These are phyloP conservation scores for Macrocybe gigantea DNA, from an alignment of 768 basidiomycete species.

Conservation along the genomic window DNA sequence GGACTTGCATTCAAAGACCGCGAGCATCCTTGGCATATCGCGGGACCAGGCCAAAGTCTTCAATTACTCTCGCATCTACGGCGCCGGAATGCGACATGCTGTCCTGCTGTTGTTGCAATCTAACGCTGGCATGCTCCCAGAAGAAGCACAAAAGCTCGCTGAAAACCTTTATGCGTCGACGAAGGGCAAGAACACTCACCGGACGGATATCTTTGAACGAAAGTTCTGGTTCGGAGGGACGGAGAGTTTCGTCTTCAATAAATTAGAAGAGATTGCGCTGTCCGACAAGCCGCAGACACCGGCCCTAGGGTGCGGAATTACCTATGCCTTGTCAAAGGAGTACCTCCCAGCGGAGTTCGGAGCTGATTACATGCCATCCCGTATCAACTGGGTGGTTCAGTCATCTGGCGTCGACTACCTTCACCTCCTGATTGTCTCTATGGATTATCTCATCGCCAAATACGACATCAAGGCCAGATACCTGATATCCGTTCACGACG, in stretches of 20 bases:
- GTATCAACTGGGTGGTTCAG: slow-evolving; percentile 99
- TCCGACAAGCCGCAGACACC: slow-evolving; percentile 87
- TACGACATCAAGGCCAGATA: slow-evolving; percentile 89
- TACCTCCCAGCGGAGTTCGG: slow-evolving; percentile 80
- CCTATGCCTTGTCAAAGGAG: slow-evolving; percentile 86
- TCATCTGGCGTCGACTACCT: slow-evolving; percentile 98
- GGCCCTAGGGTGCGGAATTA: slow-evolving; percentile 90
- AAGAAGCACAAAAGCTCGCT: slow-evolving; percentile 75
- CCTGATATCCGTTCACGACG: slow-evolving; percentile 95
- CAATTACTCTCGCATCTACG: slow-evolving; percentile 98
- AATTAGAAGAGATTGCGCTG: slow-evolving; percentile 89
- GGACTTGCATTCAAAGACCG: slow-evolving; percentile 95
- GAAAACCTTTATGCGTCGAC: slow-evolving; percentile 86
- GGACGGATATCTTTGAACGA: slow-evolving; percentile 64
- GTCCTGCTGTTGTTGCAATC: slow-evolving; percentile 81
- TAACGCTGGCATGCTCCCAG: slow-evolving; percentile 71
- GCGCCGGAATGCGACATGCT: slow-evolving; percentile 96
- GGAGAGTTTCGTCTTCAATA: slow-evolving; percentile 97
- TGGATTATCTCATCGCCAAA: slow-evolving; percentile 78
- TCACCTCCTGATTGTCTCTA: slow-evolving; percentile 91
- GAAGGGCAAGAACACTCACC: slow-evolving; percentile 86
- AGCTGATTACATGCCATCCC: slow-evolving; percentile 87
- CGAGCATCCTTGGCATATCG: slow-evolving; percentile 85
- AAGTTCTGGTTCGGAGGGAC: slow-evolving; percentile 97
- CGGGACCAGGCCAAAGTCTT: slow-evolving; percentile 97